phyloP scores from a whole-genome alignment of 2,329 filamentous ascomycete genomes.

The Fusarium sp. region DNA sequence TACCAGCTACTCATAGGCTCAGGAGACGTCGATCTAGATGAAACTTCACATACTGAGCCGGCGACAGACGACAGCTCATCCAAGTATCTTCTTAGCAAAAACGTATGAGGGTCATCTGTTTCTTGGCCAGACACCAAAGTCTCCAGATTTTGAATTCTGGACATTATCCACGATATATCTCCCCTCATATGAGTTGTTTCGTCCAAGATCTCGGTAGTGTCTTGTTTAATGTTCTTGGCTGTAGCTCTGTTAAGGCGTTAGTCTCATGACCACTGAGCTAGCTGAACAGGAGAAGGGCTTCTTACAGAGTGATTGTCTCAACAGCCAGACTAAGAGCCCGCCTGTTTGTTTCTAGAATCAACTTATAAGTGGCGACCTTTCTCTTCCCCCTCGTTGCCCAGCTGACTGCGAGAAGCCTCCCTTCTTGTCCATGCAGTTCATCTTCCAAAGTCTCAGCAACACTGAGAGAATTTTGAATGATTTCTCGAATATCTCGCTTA shows the following conservation, averaged over 20 bases:
- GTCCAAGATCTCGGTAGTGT: slow-evolving; percentile 8
- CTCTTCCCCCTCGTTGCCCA: slow-evolving; percentile 6
- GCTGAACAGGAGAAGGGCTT: too few relatives aligned
- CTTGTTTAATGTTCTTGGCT: background rate
- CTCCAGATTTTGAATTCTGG: background rate
- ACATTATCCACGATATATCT: background rate
- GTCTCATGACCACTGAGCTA: background rate
- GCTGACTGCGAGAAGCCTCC: background rate
- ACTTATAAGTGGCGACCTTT: slow-evolving; percentile 1
- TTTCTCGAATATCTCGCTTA: background rate
- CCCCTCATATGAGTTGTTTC: slow-evolving; percentile 6
- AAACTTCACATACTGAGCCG: slow-evolving; percentile 1
- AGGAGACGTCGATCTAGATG: background rate
- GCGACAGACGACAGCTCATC: slow-evolving; percentile 12
- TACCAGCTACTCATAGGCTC: background rate
- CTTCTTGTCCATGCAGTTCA: background rate
- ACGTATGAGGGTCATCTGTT: background rate
- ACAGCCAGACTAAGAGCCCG: slow-evolving; percentile 4
- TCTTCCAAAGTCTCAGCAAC: background rate
- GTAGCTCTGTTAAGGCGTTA: background rate
- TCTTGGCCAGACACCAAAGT: background rate
- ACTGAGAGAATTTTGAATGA: background rate
- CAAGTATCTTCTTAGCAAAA: slow-evolving; percentile 7
- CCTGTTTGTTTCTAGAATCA: slow-evolving; percentile 1
- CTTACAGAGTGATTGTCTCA: slow-evolving; percentile 14